Base-by-base conservation (phyloP, 768 basidiomycete genomes). In the Calocybe gangraenosa region DNA sequence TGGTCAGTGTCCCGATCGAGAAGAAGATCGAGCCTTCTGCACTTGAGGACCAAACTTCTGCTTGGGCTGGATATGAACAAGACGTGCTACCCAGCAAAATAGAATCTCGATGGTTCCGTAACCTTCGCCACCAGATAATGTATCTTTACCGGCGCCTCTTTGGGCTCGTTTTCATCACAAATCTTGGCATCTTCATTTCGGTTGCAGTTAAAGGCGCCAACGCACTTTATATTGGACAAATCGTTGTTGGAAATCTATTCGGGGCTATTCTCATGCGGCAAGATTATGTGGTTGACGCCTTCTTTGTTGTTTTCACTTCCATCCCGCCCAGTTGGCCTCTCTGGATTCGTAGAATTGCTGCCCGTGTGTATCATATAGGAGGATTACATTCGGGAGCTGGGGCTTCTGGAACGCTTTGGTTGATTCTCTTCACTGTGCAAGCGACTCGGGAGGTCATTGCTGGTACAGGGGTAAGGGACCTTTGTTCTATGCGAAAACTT, bases 301-400 rank as follows among this genome's bases (percentile, higher is more conserved):
- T 79, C 56, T 81, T 78, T 65, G 71, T 66, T 30, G 63, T 74
- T 8, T 73, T 70, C 43, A 75, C 73, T 47, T 61, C 74, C 25
- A 72, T 74, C 20, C 78, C 77, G 7, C 37, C 63, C 49, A 79
- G 76, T 14, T 79, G 77, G 78, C 78, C 79, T 2, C 58, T 81
- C 33, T 56, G 63, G 17, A 77, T 81, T 40, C 73, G 79, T 39
- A 65, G 75, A n/a, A 61, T 78, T n/a, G 70, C 67, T 52, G 79
- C 76, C 17, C 66, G 77, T 30, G 78, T 80, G 1, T 81, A 79
- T 48, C 75, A 77, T 40, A 78, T 79, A 33, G 79, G 79, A n/a
- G 79, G 79, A 50, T 61, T 80, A 15, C 79, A 81, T 55, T 78
- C 76, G 10, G 78, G 78, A 15, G 72, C 69, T 55, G 78, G 71